Base-by-base conservation (phyloP, 164 flowering plant genomes). In the Saururus chinensis region DNA sequence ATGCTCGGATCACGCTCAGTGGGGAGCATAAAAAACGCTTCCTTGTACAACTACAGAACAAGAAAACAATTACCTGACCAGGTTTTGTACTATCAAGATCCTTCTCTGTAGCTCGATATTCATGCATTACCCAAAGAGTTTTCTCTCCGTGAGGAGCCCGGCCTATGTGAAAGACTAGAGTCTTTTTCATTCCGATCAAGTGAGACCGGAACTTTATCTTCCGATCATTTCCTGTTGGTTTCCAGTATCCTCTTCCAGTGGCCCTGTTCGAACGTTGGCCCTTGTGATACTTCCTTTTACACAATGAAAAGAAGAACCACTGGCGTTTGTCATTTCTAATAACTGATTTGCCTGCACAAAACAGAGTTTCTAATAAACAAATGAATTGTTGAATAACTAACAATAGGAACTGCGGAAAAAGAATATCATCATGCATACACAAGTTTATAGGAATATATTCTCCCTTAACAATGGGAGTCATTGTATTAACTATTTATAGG, bases 241-340 rank as follows among this genome's bases (percentile, higher is more conserved):
- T 88, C 95, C 95, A 88, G 63, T 84, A 85, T 1, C 95, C 95
- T 25, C 72, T 74, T 8, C 40, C 70, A 0, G 96, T 89, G 0
- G 96, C 87, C 45, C 96, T 65, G 65, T 89, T 89, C 24, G 76
- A 72, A 23, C 92, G 70, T 9, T 66, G 73, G n/a, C 96, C 90
- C 60, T 74, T 89, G 0, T 84, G 87, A 61, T 86, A 84, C 79
- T 89, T 89, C 66, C 77, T 66, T 70, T 89, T 91, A 48, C 74
- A 76, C 0, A 92, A 92, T 57, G 92, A 83, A 67, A 91, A 91
- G 53, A 91, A 91, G 55, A 87, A 91, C 97, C 97, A 91, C 65
- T 91, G 95, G 0, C 83, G 84, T 72, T 86, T 92, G 64, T 60
- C 66, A 0, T 83, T 70, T 62, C 62, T 62, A 7, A 86, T 73